These are phyloP conservation scores for Ganoderma lingzhi DNA, from an alignment of 1,284 basidiomycete genomes.

Conservation along the genomic window DNA sequence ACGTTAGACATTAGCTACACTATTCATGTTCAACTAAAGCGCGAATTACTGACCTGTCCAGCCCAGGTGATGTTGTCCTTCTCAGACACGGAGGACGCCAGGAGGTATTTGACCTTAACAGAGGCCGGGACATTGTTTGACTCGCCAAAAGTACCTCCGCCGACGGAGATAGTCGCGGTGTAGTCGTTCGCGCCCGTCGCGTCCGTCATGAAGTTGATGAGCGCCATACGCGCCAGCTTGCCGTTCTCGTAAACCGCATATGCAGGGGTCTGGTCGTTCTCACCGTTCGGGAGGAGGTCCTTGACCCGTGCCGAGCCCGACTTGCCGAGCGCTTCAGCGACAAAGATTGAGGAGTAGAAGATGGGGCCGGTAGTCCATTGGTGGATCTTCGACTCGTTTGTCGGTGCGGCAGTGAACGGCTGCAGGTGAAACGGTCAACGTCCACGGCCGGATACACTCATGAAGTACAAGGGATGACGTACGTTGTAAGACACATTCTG, in stretches of 20 bases:
- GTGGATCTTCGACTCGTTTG: slow-evolving; percentile 61
- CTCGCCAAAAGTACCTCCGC: slow-evolving; percentile 48
- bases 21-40: neutral
- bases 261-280: slow-evolving; percentile 63
- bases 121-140: slow-evolving; percentile 46
- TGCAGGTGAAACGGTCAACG: slow-evolving; percentile 25
- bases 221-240: slow-evolving; percentile 57
- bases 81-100: slow-evolving; percentile 59
- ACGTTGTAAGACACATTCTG: slow-evolving; percentile 73
- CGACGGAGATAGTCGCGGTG: slow-evolving; percentile 51
- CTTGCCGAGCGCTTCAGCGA: slow-evolving; percentile 74
- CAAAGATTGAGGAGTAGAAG: slow-evolving; percentile 72
- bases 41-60: slow-evolving; percentile 40
- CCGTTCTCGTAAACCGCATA: slow-evolving; percentile 78
- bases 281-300: slow-evolving; percentile 59
- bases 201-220: slow-evolving; percentile 76
- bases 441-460: neutral
- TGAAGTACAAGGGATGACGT: slow-evolving; percentile 31
- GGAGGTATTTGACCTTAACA: slow-evolving; percentile 61
- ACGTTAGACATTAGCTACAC: neutral
- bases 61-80: slow-evolving; percentile 80
- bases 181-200: slow-evolving; percentile 56
- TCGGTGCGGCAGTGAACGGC: slow-evolving; percentile 60
- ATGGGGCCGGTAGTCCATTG: slow-evolving; percentile 71
- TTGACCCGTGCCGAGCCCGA: slow-evolving; percentile 64